These are phyloP conservation scores for Psilocybe tampanensis DNA, from an alignment of 768 basidiomycete species.

Conservation along the genomic window DNA sequence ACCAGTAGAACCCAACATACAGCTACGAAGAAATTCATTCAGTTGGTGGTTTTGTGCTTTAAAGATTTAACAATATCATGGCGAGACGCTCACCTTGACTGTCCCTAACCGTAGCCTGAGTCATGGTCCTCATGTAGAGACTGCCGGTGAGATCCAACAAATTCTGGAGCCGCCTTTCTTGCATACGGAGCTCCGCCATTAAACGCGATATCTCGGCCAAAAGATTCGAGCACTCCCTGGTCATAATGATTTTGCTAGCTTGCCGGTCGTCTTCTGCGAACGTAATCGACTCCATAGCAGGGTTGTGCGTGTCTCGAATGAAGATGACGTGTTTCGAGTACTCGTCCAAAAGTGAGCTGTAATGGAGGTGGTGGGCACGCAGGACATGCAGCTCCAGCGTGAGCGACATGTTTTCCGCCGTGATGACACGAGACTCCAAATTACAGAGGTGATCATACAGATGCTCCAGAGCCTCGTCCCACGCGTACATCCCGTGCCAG, in stretches of 20 bases:
- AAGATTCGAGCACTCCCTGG: conserved; percentile 52
- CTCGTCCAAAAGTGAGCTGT: conserved; percentile 55
- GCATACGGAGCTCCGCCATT: conserved; percentile 40
- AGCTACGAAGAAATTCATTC: conserved; percentile 14
- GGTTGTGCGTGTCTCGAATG: conserved; percentile 50
- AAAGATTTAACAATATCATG: too few species aligned
- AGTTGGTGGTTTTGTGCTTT: too few species aligned
- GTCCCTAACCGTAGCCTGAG: conserved; percentile 51
- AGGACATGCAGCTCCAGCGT: conserved; percentile 60
- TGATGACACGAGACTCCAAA: conserved; percentile 53
- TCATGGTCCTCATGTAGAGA: conserved; percentile 51
- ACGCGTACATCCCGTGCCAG: conserved; percentile 65
- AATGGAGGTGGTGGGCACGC: conserved; percentile 62
- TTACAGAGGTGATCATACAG: conserved; percentile 52
- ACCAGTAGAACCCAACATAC: conserved; percentile 12
- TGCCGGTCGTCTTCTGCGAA: conserved; percentile 27
- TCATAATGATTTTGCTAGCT: conserved; percentile 35
- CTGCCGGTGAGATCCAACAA: conserved; percentile 57
- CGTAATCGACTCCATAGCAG: conserved; percentile 44
- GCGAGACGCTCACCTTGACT: conserved; percentile 42
- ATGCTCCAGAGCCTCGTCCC: conserved; percentile 60
- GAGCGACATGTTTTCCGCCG: conserved; percentile 42
- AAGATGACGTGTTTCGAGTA: conserved; percentile 56
- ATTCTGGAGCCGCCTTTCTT: conserved; percentile 52
- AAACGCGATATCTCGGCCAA: conserved; percentile 52